Evolutionary conservation across 2,329 filamentous ascomycete species (phyloP).

Genomic region (Ascochyta clinopodiicola): DNA sequence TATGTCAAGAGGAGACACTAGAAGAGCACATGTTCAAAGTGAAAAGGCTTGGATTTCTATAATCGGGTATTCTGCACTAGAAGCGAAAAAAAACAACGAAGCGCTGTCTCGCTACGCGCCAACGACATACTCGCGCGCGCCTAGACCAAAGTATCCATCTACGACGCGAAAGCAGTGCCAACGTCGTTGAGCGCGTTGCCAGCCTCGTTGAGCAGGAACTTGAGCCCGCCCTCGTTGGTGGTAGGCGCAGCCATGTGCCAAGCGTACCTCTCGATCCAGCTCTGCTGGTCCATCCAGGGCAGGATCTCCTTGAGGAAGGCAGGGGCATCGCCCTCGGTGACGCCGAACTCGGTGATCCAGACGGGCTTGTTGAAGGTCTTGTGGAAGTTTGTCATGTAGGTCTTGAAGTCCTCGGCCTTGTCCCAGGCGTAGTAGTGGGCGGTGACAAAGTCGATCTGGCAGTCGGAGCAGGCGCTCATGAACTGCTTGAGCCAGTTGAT

Average conservation of each 20-base stretch:
- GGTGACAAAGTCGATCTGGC: constrained; percentile 45
- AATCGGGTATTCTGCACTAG: constrained; percentile 19
- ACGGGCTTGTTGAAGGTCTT: constrained; percentile 37
- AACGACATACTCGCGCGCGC: neutral
- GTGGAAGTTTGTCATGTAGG: constrained; percentile 47
- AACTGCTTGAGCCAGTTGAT: constrained; percentile 42
- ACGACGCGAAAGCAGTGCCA: constrained; percentile 19
- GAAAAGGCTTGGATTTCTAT: neutral
- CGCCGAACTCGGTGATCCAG: constrained; percentile 49
- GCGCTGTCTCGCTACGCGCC: constrained; percentile 1
- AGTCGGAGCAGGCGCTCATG: constrained; percentile 34
- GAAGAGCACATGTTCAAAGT: no score
- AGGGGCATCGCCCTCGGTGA: constrained; percentile 31
- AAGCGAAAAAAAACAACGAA: neutral
- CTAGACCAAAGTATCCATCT: neutral
- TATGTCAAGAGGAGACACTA: no score
- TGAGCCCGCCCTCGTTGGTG: constrained; percentile 20
- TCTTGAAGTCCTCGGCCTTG: constrained; percentile 43
- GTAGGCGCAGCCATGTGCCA: constrained; percentile 38
- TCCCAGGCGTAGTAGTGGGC: constrained; percentile 48
- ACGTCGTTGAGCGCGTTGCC: constrained; percentile 29
- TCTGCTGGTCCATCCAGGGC: constrained; percentile 43
- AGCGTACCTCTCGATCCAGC: constrained; percentile 45
- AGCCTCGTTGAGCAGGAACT: constrained; percentile 27
- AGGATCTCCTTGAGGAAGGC: constrained; percentile 42